A percentile compares a stretch with the other conserved stretches of the same genome.
These are phyloP conservation scores for Glycine latifolia DNA, from an alignment of 306 rosid species.

Conservation along the genomic window DNA sequence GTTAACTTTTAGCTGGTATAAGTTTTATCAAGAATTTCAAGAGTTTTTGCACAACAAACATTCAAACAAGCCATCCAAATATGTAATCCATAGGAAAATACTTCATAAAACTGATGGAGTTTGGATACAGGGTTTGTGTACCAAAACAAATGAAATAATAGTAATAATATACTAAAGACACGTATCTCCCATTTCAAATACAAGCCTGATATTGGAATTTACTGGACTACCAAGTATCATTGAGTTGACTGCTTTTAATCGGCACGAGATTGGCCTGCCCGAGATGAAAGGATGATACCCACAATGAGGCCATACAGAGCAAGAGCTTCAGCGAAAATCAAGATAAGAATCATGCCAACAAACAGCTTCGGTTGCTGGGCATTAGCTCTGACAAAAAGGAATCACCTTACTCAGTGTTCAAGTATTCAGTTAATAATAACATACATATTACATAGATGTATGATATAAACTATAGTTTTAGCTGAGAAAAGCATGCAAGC, in stretches of 20 bases:
- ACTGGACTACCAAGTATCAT: too few species aligned
- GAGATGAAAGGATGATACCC: too few species aligned
- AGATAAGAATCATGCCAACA: conserved; percentile 84
- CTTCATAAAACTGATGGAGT: conserved; percentile 11
- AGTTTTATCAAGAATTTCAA: too few species aligned
- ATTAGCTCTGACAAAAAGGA: conserved; percentile 66
- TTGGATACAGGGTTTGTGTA: conserved; percentile 15
- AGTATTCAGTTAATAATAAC: neutral
- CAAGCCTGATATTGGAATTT: too few species aligned
- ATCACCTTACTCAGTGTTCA: conserved; percentile 25
- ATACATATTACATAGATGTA: too few species aligned
- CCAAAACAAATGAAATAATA: conserved; percentile 42
- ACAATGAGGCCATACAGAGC: conserved; percentile 78
- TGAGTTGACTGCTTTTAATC: too few species aligned
- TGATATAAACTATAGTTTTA: too few species aligned
- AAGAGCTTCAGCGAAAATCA: conserved; percentile 83
- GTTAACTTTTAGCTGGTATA: neutral
- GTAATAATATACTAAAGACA: neutral
- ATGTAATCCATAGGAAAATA: conserved; percentile 22
- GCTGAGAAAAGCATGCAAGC: too few species aligned
- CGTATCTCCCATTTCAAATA: too few species aligned
- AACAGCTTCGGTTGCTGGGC: conserved; percentile 92
- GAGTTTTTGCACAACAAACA: neutral
- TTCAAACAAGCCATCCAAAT: conserved; percentile 2
- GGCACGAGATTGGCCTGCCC: too few species aligned